Conservation (phyloP, 495 filamentous ascomycete genomes). For the Darksidea phi region DNA sequence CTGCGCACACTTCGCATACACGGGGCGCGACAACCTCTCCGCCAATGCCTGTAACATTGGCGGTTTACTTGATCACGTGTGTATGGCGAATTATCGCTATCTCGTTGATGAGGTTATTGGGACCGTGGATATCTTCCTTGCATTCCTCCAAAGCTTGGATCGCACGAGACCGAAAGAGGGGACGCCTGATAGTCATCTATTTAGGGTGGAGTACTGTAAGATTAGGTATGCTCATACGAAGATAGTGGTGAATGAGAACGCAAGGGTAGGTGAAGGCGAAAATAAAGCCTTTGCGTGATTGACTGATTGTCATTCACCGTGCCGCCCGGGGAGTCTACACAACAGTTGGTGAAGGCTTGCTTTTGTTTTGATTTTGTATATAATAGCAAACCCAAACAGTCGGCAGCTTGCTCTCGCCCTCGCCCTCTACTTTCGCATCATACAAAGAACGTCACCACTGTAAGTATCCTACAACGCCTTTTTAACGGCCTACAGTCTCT, state of each 20-base stretch:
- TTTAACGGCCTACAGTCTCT: no score
- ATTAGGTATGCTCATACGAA: conserved; percentile 22
- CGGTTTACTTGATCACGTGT: conserved; percentile 42
- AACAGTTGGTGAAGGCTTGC: no score
- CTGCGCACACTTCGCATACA: conserved; percentile 48
- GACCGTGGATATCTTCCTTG: conserved; percentile 45
- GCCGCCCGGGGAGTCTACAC: no score
- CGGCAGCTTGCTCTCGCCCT: no score
- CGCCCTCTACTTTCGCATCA: no score
- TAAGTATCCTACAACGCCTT: no score
- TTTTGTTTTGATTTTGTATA: no score
- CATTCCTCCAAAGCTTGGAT: conserved; percentile 10
- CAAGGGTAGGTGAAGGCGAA: conserved; percentile 12
- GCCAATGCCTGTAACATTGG: conserved; percentile 44
- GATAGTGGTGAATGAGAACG: not conserved
- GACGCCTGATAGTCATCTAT: conserved; percentile 26
- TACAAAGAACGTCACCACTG: no score
- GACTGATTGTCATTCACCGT: no score
- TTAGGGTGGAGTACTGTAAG: conserved; percentile 24
- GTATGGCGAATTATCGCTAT: conserved; percentile 43
- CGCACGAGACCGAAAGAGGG: conserved; percentile 10
- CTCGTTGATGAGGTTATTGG: conserved; percentile 49
- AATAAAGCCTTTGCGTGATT: no score
- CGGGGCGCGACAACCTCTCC: conserved; percentile 26
- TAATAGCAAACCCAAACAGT: no score